These are phyloP conservation scores for Sindora glabra DNA, from an alignment of 306 rosid species.

Conservation along the genomic window DNA sequence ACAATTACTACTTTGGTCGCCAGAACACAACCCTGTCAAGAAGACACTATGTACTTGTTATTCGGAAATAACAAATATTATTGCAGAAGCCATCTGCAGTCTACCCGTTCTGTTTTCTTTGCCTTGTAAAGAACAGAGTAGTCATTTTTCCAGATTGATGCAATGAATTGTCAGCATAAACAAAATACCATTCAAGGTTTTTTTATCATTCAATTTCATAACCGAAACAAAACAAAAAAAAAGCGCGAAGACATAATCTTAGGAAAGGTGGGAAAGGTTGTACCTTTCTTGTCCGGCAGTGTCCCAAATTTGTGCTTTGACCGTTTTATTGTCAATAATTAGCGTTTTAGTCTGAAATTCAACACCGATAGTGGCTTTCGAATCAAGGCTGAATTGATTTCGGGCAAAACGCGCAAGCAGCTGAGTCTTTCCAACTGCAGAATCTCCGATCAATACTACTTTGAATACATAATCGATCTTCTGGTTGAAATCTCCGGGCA, in stretches of 20 bases:
- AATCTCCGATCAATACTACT: constrained; percentile 90
- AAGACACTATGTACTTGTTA: too few species aligned
- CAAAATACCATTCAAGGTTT: not conserved
- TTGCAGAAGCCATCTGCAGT: too few species aligned
- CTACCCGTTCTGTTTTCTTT: too few species aligned
- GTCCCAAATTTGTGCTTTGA: constrained; percentile 94
- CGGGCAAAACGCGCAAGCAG: constrained; percentile 74
- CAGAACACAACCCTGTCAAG: too few species aligned
- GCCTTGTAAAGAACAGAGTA: not conserved
- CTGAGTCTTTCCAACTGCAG: constrained; percentile 93
- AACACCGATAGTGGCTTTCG: constrained; percentile 92
- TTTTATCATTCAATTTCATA: not conserved
- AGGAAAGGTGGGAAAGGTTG: not conserved
- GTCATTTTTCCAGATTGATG: not conserved
- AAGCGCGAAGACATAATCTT: not conserved
- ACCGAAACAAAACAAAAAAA: not conserved
- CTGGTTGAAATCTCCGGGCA: constrained; percentile 64
- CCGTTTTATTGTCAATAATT: constrained; percentile 60
- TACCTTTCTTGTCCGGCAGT: constrained; percentile 99
- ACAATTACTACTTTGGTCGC: too few species aligned
- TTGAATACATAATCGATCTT: constrained; percentile 93
- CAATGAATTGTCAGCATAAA: not conserved
- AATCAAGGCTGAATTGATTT: constrained; percentile 67
- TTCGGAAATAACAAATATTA: too few species aligned
- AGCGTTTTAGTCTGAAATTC: constrained; percentile 93